Conservation (phyloP, 331 rosid species). For the Arachis monticola region DNA sequence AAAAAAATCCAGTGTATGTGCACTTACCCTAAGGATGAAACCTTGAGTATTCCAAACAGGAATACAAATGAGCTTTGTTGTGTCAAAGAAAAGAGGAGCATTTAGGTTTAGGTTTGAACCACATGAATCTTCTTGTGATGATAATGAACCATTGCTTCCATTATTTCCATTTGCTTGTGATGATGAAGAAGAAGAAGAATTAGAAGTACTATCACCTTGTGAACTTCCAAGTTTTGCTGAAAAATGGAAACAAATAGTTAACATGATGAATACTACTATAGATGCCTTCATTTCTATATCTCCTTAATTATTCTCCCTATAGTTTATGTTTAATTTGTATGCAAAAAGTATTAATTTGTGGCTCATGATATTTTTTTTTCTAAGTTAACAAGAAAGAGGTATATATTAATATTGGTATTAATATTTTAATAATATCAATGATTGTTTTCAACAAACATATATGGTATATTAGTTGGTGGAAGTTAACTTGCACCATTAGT, state of each 20-base stretch:
- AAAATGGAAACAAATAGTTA: constrained; percentile 45
- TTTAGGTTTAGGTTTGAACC: constrained; percentile 53
- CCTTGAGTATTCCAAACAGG: constrained; percentile 67
- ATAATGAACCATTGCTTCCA: neutral
- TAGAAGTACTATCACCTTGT: constrained; percentile 40
- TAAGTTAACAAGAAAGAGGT: neutral
- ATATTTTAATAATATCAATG: constrained; percentile 5
- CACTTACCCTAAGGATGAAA: constrained; percentile 74
- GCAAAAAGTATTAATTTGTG: neutral
- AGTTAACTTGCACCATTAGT: constrained; percentile 42
- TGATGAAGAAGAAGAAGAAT: neutral
- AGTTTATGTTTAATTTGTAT: constrained; percentile 19
- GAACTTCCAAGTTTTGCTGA: constrained; percentile 59
- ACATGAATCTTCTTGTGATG: constrained; percentile 62
- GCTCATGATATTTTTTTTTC: neutral
- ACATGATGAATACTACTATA: constrained; percentile 24
- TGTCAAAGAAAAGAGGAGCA: constrained; percentile 55
- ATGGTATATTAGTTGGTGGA: constrained; percentile 40
- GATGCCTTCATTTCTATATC: constrained; percentile 45
- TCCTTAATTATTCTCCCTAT: constrained; percentile 12
- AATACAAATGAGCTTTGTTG: constrained; percentile 59
- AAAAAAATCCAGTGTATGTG: neutral
- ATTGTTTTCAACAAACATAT: constrained; percentile 31
- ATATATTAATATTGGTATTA: constrained; percentile 2
- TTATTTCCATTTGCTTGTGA: constrained; percentile 39